Evolutionary conservation across 192 early-diverging fungal species (phyloP).

Genomic region (Linnemannia zychae): DNA sequence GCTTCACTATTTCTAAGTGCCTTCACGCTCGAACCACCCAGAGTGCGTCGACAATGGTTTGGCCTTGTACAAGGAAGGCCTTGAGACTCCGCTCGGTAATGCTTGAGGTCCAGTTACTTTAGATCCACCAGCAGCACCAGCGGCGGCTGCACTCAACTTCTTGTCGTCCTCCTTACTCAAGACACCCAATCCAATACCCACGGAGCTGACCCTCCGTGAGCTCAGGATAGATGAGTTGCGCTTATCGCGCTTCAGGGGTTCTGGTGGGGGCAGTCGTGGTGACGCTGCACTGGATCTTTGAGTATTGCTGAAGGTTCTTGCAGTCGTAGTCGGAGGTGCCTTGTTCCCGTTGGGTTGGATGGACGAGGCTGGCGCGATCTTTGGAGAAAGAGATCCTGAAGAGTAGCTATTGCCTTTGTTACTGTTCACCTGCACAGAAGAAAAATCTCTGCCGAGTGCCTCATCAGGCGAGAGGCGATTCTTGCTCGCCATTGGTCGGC

Average conservation of each 20-base stretch:
- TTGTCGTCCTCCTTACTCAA: constrained; percentile 43
- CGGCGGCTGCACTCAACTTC: neutral
- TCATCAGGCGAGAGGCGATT: constrained; percentile 5
- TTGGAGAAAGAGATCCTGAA: neutral
- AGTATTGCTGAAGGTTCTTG: constrained; percentile 48
- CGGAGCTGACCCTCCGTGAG: constrained; percentile 48
- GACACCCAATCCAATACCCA: constrained; percentile 46
- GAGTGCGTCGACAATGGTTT: constrained; percentile 11
- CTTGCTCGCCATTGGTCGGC: neutral
- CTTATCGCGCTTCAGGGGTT: constrained; percentile 46
- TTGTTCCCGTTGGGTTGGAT: neutral
- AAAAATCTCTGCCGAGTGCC: constrained; percentile 4
- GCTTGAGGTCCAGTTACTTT: neutral
- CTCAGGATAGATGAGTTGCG: constrained; percentile 55
- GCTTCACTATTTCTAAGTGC: neutral
- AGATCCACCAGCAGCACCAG: neutral
- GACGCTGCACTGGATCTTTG: constrained; percentile 29
- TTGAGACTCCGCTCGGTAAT: neutral
- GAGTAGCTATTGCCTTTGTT: constrained; percentile 10
- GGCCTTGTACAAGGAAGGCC: constrained; percentile 20
- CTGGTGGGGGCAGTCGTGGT: constrained; percentile 32
- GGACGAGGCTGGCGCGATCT: neutral
- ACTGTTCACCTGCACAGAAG: constrained; percentile 22
- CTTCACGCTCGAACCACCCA: constrained; percentile 30
- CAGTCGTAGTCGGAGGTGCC: constrained; percentile 17